phyloP scores from a whole-genome alignment of 345 rosid species.

The Gossypium anomalum region DNA sequence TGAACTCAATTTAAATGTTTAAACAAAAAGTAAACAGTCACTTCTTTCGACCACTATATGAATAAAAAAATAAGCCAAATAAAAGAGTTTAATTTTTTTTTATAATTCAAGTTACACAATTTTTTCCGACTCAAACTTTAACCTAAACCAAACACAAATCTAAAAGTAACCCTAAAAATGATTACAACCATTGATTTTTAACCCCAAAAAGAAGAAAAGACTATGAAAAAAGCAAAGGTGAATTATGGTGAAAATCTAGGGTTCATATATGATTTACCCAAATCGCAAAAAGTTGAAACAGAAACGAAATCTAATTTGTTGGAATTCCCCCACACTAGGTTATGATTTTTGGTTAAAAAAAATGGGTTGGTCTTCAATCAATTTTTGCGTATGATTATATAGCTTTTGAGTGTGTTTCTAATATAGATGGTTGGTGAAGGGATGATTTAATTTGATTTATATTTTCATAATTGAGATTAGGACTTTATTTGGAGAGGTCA shows the following conservation, averaged over 20 bases:
- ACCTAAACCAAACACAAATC: too few species aligned
- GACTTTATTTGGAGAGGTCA: not conserved
- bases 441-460: not conserved
- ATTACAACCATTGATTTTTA: not conserved
- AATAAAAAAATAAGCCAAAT: too few species aligned
- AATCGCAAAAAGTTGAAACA: not conserved
- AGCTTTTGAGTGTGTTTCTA: not conserved
- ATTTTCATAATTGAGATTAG: not conserved
- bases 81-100: too few species aligned
- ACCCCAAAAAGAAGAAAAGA: too few species aligned
- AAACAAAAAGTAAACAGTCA: too few species aligned
- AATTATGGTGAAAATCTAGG: not conserved
- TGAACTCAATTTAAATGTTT: too few species aligned
- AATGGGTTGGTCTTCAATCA: not conserved
- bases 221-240: not conserved
- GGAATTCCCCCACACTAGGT: not conserved
- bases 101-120: too few species aligned
- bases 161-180: not conserved
- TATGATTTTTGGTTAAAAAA: not conserved
- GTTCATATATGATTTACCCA: not conserved
- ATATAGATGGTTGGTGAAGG: not conserved
- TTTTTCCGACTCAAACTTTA: too few species aligned
- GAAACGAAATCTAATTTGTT: not conserved
- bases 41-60: too few species aligned
- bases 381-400: not conserved